Conservation (phyloP, 129 eudicot species). For the Smallanthus sonchifolius region DNA sequence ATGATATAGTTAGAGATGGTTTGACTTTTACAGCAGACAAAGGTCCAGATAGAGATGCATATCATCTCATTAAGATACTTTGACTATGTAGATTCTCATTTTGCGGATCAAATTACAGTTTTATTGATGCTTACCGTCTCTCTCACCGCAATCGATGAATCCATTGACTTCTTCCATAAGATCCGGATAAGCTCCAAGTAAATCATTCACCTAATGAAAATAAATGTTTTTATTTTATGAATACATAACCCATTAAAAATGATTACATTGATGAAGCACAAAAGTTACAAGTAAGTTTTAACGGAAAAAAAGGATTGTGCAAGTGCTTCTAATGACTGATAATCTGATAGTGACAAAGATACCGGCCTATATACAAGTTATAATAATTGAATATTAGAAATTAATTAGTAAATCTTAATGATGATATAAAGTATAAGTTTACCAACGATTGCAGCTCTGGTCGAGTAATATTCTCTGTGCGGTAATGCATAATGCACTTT, state of each 20-base stretch:
- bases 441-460: constrained; percentile 58
- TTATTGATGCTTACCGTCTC: constrained; percentile 43
- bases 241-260: constrained; percentile 1
- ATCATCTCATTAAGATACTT: background rate
- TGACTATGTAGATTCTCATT: constrained; percentile 5
- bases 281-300: background rate
- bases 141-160: constrained; percentile 58
- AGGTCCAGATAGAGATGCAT: constrained; percentile 14
- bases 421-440: constrained; percentile 18
- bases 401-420: constrained; percentile 5
- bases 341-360: background rate
- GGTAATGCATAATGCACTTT: constrained; percentile 58
- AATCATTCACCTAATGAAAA: constrained; percentile 50
- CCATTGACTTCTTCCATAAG: constrained; percentile 65
- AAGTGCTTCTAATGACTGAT: background rate
- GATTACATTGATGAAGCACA: background rate
- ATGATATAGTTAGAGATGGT: constrained; percentile 7
- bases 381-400: background rate
- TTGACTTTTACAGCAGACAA: constrained; percentile 10
- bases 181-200: constrained; percentile 65
- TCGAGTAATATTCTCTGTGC: constrained; percentile 49
- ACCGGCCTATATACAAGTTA: background rate
- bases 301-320: background rate
- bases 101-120: constrained; percentile 10
- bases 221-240: background rate